Evolutionary conservation across 2,329 filamentous ascomycete genomes (phyloP).

Genomic region (Chaetomiaceae sp.): DNA sequence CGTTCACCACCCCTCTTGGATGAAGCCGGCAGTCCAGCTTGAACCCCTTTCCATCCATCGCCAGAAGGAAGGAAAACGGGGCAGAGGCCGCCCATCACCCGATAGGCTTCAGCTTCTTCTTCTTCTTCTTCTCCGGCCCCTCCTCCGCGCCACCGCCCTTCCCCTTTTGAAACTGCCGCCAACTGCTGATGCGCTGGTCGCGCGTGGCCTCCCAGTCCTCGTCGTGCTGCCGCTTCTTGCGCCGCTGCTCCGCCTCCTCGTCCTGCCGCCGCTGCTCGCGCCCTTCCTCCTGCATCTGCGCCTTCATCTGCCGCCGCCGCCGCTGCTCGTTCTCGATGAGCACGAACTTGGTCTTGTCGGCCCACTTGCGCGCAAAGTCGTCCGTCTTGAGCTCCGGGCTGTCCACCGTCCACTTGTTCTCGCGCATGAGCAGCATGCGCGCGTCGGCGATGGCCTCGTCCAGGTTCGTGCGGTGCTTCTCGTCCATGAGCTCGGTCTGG

Average conservation of each 20-base stretch:
- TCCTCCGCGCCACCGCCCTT: conserved; percentile 34
- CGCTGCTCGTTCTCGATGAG: conserved; percentile 90
- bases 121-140: conserved; percentile 53
- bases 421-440: conserved; percentile 88
- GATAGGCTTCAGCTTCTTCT: conserved; percentile 67
- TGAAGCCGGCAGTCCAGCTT: no score
- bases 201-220: conserved; percentile 92
- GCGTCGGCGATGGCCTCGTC: conserved; percentile 97
- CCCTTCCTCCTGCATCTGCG: conserved; percentile 94
- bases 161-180: conserved; percentile 86
- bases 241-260: conserved; percentile 74
- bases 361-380: conserved; percentile 80
- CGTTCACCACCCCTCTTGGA: no score
- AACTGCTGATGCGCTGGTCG: conserved; percentile 87
- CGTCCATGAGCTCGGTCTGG: conserved; percentile 84
- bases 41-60: not conserved
- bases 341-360: conserved; percentile 82
- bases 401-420: conserved; percentile 89
- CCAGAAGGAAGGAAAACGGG: not conserved
- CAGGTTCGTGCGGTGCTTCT: conserved; percentile 79
- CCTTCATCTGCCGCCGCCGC: conserved; percentile 78
- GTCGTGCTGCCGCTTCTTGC: conserved; percentile 86
- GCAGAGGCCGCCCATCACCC: conserved; percentile 36
- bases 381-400: conserved; percentile 80
- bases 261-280: conserved; percentile 81